phyloP scores from a whole-genome alignment of 148 eudicot genomes.

The Mesembryanthemum crystallinum region DNA sequence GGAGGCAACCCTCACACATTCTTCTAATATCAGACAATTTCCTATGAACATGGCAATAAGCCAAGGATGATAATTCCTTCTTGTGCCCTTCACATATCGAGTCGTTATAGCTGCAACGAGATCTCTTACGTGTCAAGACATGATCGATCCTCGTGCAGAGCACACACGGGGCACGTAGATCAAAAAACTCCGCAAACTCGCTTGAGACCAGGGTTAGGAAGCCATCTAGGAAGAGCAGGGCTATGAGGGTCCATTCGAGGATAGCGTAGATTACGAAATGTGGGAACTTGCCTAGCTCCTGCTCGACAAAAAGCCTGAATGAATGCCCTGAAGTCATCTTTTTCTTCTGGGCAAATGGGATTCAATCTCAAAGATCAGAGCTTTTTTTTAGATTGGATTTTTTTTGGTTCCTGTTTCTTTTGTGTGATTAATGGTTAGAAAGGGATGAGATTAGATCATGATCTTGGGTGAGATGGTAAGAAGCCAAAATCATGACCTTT shows the following conservation, averaged over 20 bases:
- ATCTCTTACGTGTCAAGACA: slow-evolving; percentile 37
- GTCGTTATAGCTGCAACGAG: slow-evolving; percentile 54
- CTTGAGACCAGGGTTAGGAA: slow-evolving; percentile 50
- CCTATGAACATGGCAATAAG: slow-evolving; percentile 84
- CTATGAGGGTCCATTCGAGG: slow-evolving; percentile 77
- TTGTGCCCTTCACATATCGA: slow-evolving; percentile 82
- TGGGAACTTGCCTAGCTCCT: slow-evolving; percentile 60
- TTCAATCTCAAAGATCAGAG: slow-evolving; percentile 4
- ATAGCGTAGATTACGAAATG: slow-evolving; percentile 65
- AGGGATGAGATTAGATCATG: slow-evolving; percentile 17
- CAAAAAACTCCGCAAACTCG: slow-evolving; percentile 69
- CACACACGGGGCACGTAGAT: slow-evolving; percentile 60
- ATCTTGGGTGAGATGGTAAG: slow-evolving; percentile 3
- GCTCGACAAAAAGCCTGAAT: slow-evolving; percentile 48
- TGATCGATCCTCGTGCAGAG: slow-evolving; percentile 85
- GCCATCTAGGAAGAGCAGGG: slow-evolving; percentile 62
- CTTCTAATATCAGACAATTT: slow-evolving; percentile 67
- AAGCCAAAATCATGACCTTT: slow-evolving; percentile 15
- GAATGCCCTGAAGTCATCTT: slow-evolving; percentile 31
- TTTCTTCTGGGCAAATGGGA: slow-evolving; percentile 8
- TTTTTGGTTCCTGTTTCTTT: no score
- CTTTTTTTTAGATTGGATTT: background rate
- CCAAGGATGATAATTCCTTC: slow-evolving; percentile 77
- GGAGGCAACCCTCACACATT: slow-evolving; percentile 92
- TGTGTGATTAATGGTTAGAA: no score